These are phyloP conservation scores for Apophysomyces variabilis DNA, from an alignment of 371 early-diverging fungal species.

Conservation along the genomic window DNA sequence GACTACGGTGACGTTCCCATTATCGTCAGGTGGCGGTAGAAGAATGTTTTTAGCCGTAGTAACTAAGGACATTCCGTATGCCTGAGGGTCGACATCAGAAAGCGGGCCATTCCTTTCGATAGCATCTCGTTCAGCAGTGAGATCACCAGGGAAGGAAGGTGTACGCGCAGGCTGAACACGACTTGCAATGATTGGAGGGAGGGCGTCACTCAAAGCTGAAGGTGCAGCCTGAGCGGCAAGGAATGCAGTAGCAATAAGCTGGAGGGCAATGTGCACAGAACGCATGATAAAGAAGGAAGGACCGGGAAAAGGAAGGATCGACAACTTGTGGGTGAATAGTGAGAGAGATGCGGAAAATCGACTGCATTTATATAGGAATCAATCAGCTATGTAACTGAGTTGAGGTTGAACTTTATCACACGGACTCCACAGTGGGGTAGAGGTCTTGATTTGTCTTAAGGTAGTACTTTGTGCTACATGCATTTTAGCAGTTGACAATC, in stretches of 20 bases:
- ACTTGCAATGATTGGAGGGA: not conserved
- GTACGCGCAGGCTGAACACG: not conserved
- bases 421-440: no score
- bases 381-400: no score
- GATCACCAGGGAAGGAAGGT: not conserved
- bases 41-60: not conserved
- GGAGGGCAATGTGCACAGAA: not conserved
- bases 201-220: not conserved
- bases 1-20: not conserved
- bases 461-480: no score
- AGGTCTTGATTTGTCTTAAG: no score
- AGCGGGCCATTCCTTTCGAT: constrained; percentile 1
- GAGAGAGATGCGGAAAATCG: no score
- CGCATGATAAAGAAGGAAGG: not conserved
- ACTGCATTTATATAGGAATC: no score
- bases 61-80: not conserved
- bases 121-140: not conserved
- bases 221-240: not conserved
- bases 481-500: no score
- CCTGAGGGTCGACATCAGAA: not conserved
- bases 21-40: not conserved
- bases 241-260: not conserved
- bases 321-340: no score
- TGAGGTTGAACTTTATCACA: no score
- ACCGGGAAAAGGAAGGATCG: no score